Evolutionary conservation across 306 rosid species (phyloP).

Genomic region (Phaseolus lunatus): DNA sequence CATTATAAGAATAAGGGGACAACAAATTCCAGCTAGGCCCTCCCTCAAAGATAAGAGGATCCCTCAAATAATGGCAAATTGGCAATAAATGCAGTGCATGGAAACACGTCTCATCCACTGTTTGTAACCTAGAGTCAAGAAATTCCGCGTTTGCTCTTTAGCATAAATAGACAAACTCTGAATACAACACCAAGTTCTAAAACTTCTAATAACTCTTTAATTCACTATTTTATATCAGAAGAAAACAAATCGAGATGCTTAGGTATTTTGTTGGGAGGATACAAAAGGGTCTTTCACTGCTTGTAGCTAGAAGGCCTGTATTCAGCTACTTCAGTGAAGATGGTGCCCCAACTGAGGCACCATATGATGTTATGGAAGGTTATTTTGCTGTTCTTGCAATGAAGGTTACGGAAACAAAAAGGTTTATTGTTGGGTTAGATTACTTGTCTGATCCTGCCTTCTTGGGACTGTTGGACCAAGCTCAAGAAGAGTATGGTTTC

Average conservation of each 20-base stretch:
- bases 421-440: conserved; percentile 57
- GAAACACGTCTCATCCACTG: neutral
- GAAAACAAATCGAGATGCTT: conserved; percentile 33
- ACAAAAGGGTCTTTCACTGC: conserved; percentile 52
- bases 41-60: neutral
- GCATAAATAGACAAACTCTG: conserved; percentile 16
- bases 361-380: conserved; percentile 11
- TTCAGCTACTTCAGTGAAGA: conserved; percentile 37
- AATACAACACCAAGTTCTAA: neutral
- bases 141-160: neutral
- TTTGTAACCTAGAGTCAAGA: conserved; percentile 4
- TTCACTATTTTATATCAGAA: neutral
- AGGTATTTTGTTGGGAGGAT: conserved; percentile 49
- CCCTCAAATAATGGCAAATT: neutral
- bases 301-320: conserved; percentile 44
- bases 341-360: neutral
- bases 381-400: conserved; percentile 60
- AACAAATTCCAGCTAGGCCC: conserved; percentile 1
- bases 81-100: conserved; percentile 4
- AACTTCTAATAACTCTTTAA: conserved; percentile 4
- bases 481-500: conserved; percentile 57
- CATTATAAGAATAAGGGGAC: neutral
- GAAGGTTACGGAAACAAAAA: conserved; percentile 54
- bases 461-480: conserved; percentile 59
- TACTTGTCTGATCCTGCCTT: conserved; percentile 62